These are phyloP conservation scores for Dalbergia oliveri DNA, from an alignment of 306 rosid species.

Conservation along the genomic window DNA sequence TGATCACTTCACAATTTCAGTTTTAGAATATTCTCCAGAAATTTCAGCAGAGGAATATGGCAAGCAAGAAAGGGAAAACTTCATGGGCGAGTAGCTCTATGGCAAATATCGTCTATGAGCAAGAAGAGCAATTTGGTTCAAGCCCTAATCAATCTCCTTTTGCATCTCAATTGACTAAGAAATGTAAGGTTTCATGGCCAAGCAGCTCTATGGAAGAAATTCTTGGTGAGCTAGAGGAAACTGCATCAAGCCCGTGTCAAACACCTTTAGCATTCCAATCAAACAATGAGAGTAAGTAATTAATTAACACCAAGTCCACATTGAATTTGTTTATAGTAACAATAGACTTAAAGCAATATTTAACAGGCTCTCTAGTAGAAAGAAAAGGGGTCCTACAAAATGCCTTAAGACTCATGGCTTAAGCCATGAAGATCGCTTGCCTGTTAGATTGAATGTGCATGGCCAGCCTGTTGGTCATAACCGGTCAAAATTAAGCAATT, in stretches of 20 bases:
- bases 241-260: background rate
- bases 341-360: background rate
- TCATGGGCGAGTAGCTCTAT: background rate
- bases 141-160: background rate
- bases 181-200: background rate
- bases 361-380: background rate
- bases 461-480: slow-evolving; percentile 3
- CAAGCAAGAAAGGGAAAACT: background rate
- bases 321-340: too few species aligned
- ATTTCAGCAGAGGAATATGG: too few species aligned
- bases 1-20: too few species aligned
- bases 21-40: too few species aligned
- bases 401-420: background rate
- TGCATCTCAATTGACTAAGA: too few species aligned
- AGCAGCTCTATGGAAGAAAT: background rate
- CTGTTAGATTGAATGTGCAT: background rate
- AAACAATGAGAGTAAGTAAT: background rate
- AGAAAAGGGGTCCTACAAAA: background rate
- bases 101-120: background rate
- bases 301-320: background rate
- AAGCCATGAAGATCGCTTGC: background rate
- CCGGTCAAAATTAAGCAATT: background rate
- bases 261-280: too few species aligned
- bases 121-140: too few species aligned
- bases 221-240: background rate